A percentile compares a stretch with the other conserved stretches of the same genome.
Evolutionary conservation across 2,329 filamentous ascomycete species (phyloP).

Genomic region (Aaosphaeria pasadenensis): DNA sequence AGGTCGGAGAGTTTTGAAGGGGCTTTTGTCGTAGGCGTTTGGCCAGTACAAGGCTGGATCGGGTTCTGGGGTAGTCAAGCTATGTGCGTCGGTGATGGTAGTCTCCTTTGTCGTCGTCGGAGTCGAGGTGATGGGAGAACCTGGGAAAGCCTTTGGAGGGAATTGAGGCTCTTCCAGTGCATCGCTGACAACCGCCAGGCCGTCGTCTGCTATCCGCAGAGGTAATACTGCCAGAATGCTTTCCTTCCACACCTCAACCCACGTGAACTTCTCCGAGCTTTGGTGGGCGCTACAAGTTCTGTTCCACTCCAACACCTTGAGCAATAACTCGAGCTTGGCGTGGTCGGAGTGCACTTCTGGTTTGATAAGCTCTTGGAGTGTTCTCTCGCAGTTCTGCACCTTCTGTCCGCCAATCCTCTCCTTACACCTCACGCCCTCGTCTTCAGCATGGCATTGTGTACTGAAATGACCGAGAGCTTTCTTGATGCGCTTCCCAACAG

Average conservation of each 20-base stretch:
- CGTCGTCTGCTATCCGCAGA: neutral
- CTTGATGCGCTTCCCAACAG: slow-evolving; percentile 2
- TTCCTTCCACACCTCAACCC: slow-evolving; percentile 3
- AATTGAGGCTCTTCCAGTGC: neutral
- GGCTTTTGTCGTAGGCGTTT: slow-evolving; percentile 3
- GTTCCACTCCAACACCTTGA: slow-evolving; percentile 4
- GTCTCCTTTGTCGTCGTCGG: neutral
- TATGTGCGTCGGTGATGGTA: neutral
- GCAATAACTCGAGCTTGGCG: neutral
- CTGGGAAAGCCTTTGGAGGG: neutral
- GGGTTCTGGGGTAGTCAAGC: neutral
- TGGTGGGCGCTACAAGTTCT: slow-evolving; percentile 2
- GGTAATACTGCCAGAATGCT: neutral
- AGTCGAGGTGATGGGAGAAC: neutral
- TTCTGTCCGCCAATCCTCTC: slow-evolving; percentile 4
- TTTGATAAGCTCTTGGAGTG: slow-evolving; percentile 4
- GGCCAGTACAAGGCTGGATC: slow-evolving; percentile 5
- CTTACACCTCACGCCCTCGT: neutral
- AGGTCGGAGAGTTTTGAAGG: slow-evolving; percentile 2
- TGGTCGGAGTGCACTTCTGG: slow-evolving; percentile 1
- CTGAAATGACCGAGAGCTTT: neutral
- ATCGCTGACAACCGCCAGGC: neutral
- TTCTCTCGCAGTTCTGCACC: slow-evolving; percentile 6
- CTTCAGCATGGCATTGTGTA: neutral
- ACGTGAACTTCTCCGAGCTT: neutral